Percentiles rank a stretch among this genome's conserved stretches.
phyloP scores from a whole-genome alignment of 768 basidiomycete genomes.

The Mrakia hoshinonis region DNA sequence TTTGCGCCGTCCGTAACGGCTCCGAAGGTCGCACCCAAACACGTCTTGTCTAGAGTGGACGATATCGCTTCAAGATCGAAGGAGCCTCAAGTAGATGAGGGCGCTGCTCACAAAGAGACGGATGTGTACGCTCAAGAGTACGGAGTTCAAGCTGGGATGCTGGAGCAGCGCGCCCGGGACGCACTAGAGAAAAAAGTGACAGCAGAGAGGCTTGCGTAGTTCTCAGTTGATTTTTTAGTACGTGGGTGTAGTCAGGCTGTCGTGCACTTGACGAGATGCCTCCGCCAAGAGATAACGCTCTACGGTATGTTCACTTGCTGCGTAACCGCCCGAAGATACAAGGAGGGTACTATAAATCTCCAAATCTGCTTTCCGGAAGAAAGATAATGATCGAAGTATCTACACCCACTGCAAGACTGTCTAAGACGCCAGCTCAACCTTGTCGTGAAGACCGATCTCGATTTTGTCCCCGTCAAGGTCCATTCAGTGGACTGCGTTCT shows the following conservation, averaged over 20 bases:
- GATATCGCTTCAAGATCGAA: not conserved
- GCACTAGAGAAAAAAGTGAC: not conserved
- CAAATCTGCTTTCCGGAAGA: too few species aligned
- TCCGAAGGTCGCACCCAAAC: not conserved
- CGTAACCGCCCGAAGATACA: too few species aligned
- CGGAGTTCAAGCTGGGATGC: constrained; percentile 6
- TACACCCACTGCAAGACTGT: too few species aligned
- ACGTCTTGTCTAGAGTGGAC: not conserved
- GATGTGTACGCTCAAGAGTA: not conserved
- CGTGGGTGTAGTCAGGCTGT: too few species aligned
- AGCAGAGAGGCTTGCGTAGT: not conserved
- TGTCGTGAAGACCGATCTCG: not conserved
- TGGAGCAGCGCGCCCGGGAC: not conserved
- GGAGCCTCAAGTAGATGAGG: not conserved
- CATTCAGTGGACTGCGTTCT: constrained; percentile 57
- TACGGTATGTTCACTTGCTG: too few species aligned
- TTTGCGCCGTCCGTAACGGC: not conserved
- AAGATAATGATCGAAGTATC: too few species aligned
- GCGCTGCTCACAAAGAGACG: not conserved
- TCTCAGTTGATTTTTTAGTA: too few species aligned
- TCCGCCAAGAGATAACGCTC: too few species aligned
- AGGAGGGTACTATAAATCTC: too few species aligned
- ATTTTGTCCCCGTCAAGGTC: constrained; percentile 34
- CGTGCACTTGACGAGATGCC: too few species aligned
- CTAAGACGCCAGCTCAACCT: not conserved